Evolutionary conservation across 2,329 filamentous ascomycete species (phyloP).

Genomic region (Cytospora piceicola): DNA sequence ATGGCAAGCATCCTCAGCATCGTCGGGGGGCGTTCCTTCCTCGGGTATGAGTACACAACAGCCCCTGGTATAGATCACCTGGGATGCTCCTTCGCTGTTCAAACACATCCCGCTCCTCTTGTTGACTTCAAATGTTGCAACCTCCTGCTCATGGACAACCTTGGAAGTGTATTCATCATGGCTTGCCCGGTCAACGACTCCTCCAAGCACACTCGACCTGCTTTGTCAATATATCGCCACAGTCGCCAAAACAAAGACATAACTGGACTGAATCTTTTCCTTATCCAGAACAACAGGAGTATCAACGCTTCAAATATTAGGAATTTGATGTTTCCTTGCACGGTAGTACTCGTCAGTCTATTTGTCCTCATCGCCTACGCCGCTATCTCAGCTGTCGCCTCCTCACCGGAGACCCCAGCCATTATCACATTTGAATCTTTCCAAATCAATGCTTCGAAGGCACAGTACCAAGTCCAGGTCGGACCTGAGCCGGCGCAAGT

Average conservation of each 20-base stretch:
- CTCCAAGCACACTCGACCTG: neutral
- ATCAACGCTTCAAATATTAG: neutral
- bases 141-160: neutral
- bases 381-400: neutral
- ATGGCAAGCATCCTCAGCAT: neutral
- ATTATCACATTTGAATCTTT: neutral
- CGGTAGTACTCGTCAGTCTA: neutral
- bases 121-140: neutral
- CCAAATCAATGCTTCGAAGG: constrained; percentile 50
- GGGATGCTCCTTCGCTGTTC: neutral
- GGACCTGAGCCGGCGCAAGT: constrained; percentile 56
- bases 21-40: neutral
- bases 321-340: neutral
- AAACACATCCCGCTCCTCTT: neutral
- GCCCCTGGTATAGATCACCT: neutral
- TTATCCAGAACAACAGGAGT: neutral
- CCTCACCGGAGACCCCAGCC: neutral
- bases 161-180: neutral
- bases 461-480: constrained; percentile 51
- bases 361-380: neutral
- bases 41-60: neutral
- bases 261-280: neutral
- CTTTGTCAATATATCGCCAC: neutral
- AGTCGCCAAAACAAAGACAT: neutral
- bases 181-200: neutral